Percentiles rank a stretch among this genome's conserved stretches.
phyloP scores from a whole-genome alignment of 2,329 filamentous ascomycete genomes.

The Polychaeton citri region DNA sequence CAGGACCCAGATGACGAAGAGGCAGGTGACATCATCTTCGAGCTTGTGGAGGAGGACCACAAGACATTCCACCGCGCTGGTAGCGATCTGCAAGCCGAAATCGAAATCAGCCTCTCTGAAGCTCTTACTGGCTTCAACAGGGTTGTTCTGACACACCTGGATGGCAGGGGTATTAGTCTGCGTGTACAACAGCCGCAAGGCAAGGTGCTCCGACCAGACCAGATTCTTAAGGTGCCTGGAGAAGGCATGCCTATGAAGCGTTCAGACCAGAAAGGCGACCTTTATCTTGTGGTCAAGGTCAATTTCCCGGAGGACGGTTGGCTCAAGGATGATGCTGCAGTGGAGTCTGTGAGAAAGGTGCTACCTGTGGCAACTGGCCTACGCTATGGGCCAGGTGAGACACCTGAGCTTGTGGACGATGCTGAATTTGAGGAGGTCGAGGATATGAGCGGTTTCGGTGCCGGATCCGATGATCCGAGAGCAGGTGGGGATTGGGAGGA shows the following conservation, averaged over 20 bases:
- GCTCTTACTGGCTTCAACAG: slow-evolving; percentile 80
- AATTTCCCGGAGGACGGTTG: slow-evolving; percentile 82
- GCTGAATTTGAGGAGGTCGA: slow-evolving; percentile 77
- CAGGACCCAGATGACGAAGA: slow-evolving; percentile 79
- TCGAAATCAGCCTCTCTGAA: slow-evolving; percentile 71
- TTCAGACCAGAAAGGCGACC: slow-evolving; percentile 68
- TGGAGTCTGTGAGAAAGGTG: slow-evolving; percentile 59
- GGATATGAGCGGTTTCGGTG: slow-evolving; percentile 73
- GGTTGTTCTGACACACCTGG: slow-evolving; percentile 81
- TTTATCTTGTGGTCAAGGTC: slow-evolving; percentile 76
- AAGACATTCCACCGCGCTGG: slow-evolving; percentile 71
- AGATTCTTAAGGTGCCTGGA: slow-evolving; percentile 71
- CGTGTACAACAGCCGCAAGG: slow-evolving; percentile 57
- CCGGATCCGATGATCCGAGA: slow-evolving; percentile 54
- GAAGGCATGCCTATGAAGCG: slow-evolving; percentile 94
- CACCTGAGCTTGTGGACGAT: slow-evolving; percentile 51
- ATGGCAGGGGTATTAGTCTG: slow-evolving; percentile 79
- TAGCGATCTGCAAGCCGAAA: slow-evolving; percentile 67
- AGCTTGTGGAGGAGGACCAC: slow-evolving; percentile 69
- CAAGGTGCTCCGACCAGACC: slow-evolving; percentile 67
- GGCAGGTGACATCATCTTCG: slow-evolving; percentile 88
- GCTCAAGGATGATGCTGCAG: slow-evolving; percentile 54
- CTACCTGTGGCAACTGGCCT: slow-evolving; percentile 42
- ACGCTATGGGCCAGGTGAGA: slow-evolving; percentile 25
- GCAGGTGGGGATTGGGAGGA: slow-evolving; percentile 58